Evolutionary conservation across 169 alveolate species (phyloP).

Genomic region (Cryptosporidium viatorum): DNA sequence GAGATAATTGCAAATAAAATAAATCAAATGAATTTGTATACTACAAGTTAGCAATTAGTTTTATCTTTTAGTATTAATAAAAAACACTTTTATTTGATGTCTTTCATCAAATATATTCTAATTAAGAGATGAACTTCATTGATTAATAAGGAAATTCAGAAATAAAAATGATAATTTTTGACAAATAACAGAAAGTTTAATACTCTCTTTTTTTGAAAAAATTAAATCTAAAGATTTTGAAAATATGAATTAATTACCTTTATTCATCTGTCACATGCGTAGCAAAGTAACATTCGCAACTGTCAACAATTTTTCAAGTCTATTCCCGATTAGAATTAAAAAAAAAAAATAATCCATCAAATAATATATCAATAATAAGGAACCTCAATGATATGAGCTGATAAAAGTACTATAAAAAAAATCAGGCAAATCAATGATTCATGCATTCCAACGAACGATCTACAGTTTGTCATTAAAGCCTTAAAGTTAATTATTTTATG

Average conservation of each 20-base stretch:
- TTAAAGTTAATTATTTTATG: conserved; percentile 20
- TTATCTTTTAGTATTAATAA: not conserved
- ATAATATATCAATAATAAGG: not conserved
- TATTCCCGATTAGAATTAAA: not conserved
- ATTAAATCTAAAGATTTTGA: conserved; percentile 4
- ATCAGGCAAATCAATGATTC: not conserved
- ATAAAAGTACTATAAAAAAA: not conserved
- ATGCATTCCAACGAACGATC: not conserved
- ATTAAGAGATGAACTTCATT: not conserved
- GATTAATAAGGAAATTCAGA: not conserved
- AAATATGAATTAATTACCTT: not conserved
- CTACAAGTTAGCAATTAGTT: not conserved
- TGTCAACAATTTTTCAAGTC: conserved; percentile 8
- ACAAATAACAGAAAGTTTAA: conserved; percentile 10
- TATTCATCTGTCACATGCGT: not conserved
- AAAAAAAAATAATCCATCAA: not conserved
- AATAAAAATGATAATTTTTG: conserved; percentile 1
- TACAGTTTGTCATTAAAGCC: not conserved
- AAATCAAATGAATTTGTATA: not conserved
- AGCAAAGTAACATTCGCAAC: conserved; percentile 26
- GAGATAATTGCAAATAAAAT: not conserved
- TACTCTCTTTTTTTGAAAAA: conserved; percentile 6
- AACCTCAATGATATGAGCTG: not conserved
- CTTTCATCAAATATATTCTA: not conserved
- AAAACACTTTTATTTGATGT: not conserved